These are phyloP conservation scores for Xylariaceae sp. DNA, from an alignment of 2,329 filamentous ascomycete species.

Conservation along the genomic window DNA sequence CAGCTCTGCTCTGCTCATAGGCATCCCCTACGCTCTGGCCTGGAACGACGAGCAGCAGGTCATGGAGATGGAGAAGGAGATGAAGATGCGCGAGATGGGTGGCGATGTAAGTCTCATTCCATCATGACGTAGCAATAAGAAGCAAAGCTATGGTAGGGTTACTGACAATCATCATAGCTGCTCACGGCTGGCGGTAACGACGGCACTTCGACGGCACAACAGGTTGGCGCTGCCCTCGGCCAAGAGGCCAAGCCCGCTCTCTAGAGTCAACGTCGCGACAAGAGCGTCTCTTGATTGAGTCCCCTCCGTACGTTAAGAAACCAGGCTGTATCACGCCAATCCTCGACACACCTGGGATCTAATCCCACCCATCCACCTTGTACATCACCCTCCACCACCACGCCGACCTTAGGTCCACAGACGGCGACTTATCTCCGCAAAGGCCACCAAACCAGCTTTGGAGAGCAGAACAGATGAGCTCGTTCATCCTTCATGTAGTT, in stretches of 20 bases:
- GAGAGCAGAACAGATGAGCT: constrained; percentile 1
- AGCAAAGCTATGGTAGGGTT: too few relatives aligned
- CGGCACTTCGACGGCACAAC: constrained; percentile 44
- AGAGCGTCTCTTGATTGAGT: too few relatives aligned
- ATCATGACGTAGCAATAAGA: too few relatives aligned
- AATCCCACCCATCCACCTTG: constrained; percentile 4
- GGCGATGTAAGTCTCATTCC: constrained; percentile 53
- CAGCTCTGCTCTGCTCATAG: constrained; percentile 84
- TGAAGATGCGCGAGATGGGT: constrained; percentile 90
- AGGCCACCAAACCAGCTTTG: background rate
- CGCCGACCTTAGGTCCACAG: constrained; percentile 4
- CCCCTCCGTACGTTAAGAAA: background rate
- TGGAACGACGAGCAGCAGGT: constrained; percentile 96
- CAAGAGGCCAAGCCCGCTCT: constrained; percentile 49
- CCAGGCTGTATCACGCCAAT: background rate
- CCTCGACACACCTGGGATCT: background rate
- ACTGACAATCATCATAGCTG: constrained; percentile 32
- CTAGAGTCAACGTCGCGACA: constrained; percentile 32
- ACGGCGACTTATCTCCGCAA: constrained; percentile 1
- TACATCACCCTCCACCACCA: constrained; percentile 10
- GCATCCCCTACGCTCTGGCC: constrained; percentile 89
- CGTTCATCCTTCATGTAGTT: constrained; percentile 6
- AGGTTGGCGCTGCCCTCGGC: constrained; percentile 50
- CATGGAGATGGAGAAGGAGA: constrained; percentile 96
- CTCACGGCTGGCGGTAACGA: constrained; percentile 46